These are phyloP conservation scores for Diplodia corticola DNA, from an alignment of 2,329 filamentous ascomycete species.

Conservation along the genomic window DNA sequence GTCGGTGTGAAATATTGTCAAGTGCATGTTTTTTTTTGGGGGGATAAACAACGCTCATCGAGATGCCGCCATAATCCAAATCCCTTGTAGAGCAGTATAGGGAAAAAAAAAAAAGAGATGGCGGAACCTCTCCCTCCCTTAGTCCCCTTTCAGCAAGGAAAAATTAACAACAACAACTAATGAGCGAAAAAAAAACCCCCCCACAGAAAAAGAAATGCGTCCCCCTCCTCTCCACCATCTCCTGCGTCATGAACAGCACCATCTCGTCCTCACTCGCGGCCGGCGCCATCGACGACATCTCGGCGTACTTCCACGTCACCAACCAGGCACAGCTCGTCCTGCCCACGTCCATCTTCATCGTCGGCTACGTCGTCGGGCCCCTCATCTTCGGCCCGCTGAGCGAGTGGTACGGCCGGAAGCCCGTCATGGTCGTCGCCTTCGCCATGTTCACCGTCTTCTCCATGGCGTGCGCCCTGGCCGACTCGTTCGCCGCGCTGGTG, in stretches of 20 bases:
- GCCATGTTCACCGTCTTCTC: constrained; percentile 48
- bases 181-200: constrained; percentile 48
- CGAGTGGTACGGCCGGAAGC: constrained; percentile 49
- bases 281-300: constrained; percentile 61
- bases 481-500: constrained; percentile 46
- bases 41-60: background rate
- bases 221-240: constrained; percentile 57
- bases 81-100: background rate
- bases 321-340: constrained; percentile 46
- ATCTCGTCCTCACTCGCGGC: constrained; percentile 66
- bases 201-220: constrained; percentile 56
- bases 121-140: background rate
- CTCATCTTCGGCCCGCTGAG: constrained; percentile 48
- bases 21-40: background rate
- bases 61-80: background rate
- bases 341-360: constrained; percentile 52
- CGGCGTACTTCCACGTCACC: constrained; percentile 58
- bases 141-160: too few relatives aligned
- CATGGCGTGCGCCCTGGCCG: constrained; percentile 46
- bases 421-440: constrained; percentile 54
- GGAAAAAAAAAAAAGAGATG: background rate
- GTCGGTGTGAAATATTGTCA: background rate
- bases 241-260: constrained; percentile 66
- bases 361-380: constrained; percentile 50
- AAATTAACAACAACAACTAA: background rate